These are phyloP conservation scores for Multifurca ochricompacta DNA, from an alignment of 768 basidiomycete genomes.

Conservation along the genomic window DNA sequence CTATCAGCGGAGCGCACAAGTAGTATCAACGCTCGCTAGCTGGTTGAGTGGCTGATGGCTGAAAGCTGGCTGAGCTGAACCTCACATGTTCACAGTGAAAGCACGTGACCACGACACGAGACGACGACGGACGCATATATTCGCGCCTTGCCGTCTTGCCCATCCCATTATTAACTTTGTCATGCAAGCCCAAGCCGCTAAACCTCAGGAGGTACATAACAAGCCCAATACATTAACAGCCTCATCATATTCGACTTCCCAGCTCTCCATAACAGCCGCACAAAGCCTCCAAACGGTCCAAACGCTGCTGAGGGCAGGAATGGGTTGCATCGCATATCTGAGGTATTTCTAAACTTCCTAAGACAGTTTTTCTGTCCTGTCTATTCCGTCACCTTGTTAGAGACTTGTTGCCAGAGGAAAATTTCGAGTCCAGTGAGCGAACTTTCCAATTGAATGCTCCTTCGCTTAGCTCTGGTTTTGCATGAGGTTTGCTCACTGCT, in stretches of 20 bases:
- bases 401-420: conserved; percentile 70
- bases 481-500: conserved; percentile 48
- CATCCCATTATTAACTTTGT: neutral
- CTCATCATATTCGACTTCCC: too few species aligned
- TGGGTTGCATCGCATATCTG: conserved; percentile 72
- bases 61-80: neutral
- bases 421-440: conserved; percentile 40
- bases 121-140: conserved; percentile 6
- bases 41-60: too few species aligned
- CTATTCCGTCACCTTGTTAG: conserved; percentile 29
- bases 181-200: conserved; percentile 36
- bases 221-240: too few species aligned
- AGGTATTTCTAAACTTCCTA: conserved; percentile 35
- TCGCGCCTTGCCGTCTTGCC: neutral
- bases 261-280: conserved; percentile 31
- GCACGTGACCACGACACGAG: conserved; percentile 11
- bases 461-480: conserved; percentile 4
- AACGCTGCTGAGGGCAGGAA: conserved; percentile 61
- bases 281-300: conserved; percentile 67
- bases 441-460: neutral
- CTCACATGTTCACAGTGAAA: neutral
- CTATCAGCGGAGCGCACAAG: neutral
- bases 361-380: conserved; percentile 11
- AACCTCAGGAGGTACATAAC: conserved; percentile 26
- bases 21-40: neutral